Evolutionary conservation across 1,284 basidiomycete species (phyloP), one percentile per base, ranked within the genome.

Genomic region (Gomphus bonarii): DNA sequence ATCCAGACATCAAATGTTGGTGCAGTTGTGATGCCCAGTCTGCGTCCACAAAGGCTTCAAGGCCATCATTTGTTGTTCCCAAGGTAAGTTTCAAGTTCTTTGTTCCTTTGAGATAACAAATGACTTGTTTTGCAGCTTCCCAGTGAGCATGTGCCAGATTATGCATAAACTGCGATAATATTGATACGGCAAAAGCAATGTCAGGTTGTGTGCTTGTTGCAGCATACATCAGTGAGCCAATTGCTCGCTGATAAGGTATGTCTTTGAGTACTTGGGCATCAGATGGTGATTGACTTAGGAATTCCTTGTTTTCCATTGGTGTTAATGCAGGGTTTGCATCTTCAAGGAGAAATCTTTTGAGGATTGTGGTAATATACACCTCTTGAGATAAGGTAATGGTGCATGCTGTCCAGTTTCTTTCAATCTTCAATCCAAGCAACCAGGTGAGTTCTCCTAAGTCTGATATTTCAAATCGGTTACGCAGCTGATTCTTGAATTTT

Each of bases 71-170:
- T 16, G 7, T 8, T 9, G 11, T 31, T 22, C 50, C 50, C n/a
- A 28, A 35, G 12, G 50, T 51, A 25, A 51, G 30, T 33, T 38
- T 31, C 14, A 33, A 33, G 7, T 35, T 18, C 14, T 35, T 33
- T 38, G 50, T 51, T 67, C 87, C 62, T 8, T 59, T 57, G 18
- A 69, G 57, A 52, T 68, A 70, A 1, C 65, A 59, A 1, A 69
- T 55, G 2, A 70, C 59, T 2, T 59, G 60, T 36, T 67, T 63
- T 12, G 61, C 55, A 14, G 62, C 50, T 33, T 31, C 22, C 50
- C 50, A 51, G 31, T 51, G 50, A 12, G 18, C 22, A 18, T 51
- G 12, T 18, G 25, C 30, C 11, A 30, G 50, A 20, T 35, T 38
- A 14, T n/a, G 3, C 9, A 20, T n/a, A 9, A 51, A 51, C 18